Percentiles rank a stretch among this genome's conserved stretches.
phyloP scores from a whole-genome alignment of 805 yeast genomes.

The Zygosaccharomyces rouxii region DNA sequence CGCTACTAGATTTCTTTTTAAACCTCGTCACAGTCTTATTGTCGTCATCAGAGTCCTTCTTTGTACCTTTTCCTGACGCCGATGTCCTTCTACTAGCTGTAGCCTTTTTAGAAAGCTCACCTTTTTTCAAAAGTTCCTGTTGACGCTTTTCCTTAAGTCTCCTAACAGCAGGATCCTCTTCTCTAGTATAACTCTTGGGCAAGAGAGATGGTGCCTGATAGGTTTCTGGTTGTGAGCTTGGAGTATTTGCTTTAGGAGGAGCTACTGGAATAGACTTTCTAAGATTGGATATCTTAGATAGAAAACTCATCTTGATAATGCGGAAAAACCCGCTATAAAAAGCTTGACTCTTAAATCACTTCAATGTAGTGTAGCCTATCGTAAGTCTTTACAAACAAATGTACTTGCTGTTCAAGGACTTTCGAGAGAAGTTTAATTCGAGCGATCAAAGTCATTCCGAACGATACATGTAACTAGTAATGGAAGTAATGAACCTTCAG shows the following conservation, averaged over 20 bases:
- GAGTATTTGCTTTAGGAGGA: slow-evolving; percentile 3
- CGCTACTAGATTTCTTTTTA: slow-evolving; percentile 16
- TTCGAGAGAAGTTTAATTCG: background rate
- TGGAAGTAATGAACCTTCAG: background rate
- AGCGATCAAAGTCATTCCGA: background rate
- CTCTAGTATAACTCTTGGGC: slow-evolving; percentile 32
- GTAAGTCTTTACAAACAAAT: background rate
- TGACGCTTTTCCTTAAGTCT: slow-evolving; percentile 63
- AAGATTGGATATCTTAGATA: slow-evolving; percentile 29
- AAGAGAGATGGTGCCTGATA: slow-evolving; percentile 15
- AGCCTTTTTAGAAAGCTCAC: slow-evolving; percentile 36
- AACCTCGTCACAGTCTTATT: slow-evolving; percentile 20
- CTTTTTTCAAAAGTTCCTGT: slow-evolving; percentile 44
- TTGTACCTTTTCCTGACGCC: slow-evolving; percentile 9
- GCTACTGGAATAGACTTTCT: slow-evolving; percentile 20
- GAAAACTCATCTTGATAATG: slow-evolving; percentile 28
- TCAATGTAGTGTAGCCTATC: background rate
- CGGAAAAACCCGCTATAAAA: slow-evolving; percentile 1
- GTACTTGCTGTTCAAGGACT: background rate
- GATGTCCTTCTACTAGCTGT: slow-evolving; percentile 7
- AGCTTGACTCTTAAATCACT: background rate
- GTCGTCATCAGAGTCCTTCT: slow-evolving; percentile 14
- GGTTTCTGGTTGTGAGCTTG: slow-evolving; percentile 12
- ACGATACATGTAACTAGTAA: background rate
- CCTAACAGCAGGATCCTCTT: slow-evolving; percentile 66